Evolutionary conservation across 2,329 filamentous ascomycete species (phyloP), one percentile per base, ranked within the genome.

Genomic region (Ceratocystis colombiana): DNA sequence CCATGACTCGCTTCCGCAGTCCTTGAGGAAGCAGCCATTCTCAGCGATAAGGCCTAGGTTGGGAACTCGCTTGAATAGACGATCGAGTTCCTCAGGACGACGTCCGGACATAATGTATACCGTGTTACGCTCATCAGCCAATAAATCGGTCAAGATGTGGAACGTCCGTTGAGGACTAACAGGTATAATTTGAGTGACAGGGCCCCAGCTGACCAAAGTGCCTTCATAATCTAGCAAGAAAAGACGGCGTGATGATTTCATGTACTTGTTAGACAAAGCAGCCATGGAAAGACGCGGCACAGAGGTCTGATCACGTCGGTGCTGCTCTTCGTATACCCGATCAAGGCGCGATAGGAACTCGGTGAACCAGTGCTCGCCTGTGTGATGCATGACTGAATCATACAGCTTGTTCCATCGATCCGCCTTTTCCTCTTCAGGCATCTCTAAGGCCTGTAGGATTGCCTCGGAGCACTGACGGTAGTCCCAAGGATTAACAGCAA

Each of bases 181-280:
- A 20, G 94, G 81, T 62, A 96, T 90, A 69, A 94, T 93, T 72
- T 89, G 88, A 68, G 85, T 88, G 66, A 90, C 87, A 0, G 89
- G 88, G 3, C 90, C 90, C 83, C 90, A 94, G 64, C 88, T 90
- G 55, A 94, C 89, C 6, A 97, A 79, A 0, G 93, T 97, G 57
- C 91, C 93, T 75, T 97, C 93, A 72, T 96, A 96, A 73, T 97
- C 93, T 57, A 97, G 80, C 70, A 97, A 86, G 75, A 97, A 94
- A 1, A 97, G 80, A 17, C 92, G 86, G 22, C 84, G 83, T 53
- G 84, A 75, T 0, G 88, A 83, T 7, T 78, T 74, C 68, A 81
- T 78, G 74, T 96, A 97, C 68, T 84, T 80, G 61, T 84, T 77
- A 1, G 80, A 77, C 1, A 96, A 78, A 0, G 79, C 77, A 55